phyloP scores from a whole-genome alignment of 148 eudicot species.

The Silene latifolia region DNA sequence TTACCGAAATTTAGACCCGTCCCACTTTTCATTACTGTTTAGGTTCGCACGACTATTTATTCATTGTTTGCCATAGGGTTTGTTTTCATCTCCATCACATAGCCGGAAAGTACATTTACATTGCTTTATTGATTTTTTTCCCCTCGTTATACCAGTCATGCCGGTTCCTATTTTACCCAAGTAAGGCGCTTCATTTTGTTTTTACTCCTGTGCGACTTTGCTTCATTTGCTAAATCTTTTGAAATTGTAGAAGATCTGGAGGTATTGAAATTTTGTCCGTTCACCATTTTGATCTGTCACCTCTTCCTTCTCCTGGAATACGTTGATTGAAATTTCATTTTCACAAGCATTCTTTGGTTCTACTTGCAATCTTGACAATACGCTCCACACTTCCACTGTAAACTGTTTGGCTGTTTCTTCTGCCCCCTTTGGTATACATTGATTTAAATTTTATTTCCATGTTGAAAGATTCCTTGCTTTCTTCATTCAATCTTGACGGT shows the following conservation, averaged over 20 bases:
- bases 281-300: conserved; percentile 11
- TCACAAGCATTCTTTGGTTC: conserved; percentile 2
- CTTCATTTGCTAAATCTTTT: neutral
- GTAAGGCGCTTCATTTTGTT: neutral
- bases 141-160: conserved; percentile 1
- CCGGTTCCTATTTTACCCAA: neutral
- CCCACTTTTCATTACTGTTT: neutral
- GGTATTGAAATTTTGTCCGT: neutral
- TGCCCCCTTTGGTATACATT: neutral
- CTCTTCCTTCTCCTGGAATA: neutral
- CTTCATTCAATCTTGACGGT: neutral
- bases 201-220: neutral
- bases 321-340: neutral
- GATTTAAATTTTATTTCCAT: neutral
- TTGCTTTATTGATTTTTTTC: conserved; percentile 2
- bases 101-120: conserved; percentile 6
- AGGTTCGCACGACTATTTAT: conserved; percentile 7
- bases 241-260: neutral
- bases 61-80: conserved; percentile 13
- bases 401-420: no score
- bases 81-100: conserved; percentile 3
- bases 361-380: neutral
- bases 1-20: conserved; percentile 3
- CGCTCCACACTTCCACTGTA: neutral
- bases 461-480: neutral